These are phyloP conservation scores for Diaporthe citrichinensis DNA, from an alignment of 2,329 filamentous ascomycete species.

Conservation along the genomic window DNA sequence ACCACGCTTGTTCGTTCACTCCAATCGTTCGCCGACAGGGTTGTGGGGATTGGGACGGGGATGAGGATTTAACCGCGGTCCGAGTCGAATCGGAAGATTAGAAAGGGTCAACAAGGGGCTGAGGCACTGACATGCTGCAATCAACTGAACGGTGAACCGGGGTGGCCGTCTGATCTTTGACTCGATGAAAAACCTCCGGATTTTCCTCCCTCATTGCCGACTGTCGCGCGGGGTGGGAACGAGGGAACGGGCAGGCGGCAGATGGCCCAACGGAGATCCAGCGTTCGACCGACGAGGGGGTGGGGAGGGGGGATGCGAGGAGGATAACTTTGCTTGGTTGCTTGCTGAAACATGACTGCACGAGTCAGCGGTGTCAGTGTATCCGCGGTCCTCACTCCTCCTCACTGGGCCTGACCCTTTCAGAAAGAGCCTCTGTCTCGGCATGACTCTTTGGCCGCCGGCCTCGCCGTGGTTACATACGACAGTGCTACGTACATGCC, in stretches of 20 bases:
- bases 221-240: constrained; percentile 19
- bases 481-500: constrained; percentile 21
- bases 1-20: neutral
- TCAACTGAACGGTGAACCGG: constrained; percentile 34
- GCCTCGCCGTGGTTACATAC: constrained; percentile 29
- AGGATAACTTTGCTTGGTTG: constrained; percentile 2
- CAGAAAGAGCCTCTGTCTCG: constrained; percentile 32
- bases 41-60: neutral
- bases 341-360: constrained; percentile 21
- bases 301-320: neutral
- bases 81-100: constrained; percentile 37
- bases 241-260: constrained; percentile 27
- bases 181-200: constrained; percentile 40
- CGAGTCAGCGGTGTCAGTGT: constrained; percentile 20
- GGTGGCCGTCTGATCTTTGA: constrained; percentile 41
- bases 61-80: constrained; percentile 34
- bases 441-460: constrained; percentile 32
- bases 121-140: constrained; percentile 18
- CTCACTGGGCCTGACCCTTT: constrained; percentile 6
- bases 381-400: constrained; percentile 10
- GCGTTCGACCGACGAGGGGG: neutral
- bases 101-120: constrained; percentile 26
- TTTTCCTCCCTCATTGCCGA: constrained; percentile 27
- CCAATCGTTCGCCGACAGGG: constrained; percentile 15
- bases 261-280: constrained; percentile 28